These are phyloP conservation scores for Penicillium ochrochloron DNA, from an alignment of 495 filamentous ascomycete genomes.

Conservation along the genomic window DNA sequence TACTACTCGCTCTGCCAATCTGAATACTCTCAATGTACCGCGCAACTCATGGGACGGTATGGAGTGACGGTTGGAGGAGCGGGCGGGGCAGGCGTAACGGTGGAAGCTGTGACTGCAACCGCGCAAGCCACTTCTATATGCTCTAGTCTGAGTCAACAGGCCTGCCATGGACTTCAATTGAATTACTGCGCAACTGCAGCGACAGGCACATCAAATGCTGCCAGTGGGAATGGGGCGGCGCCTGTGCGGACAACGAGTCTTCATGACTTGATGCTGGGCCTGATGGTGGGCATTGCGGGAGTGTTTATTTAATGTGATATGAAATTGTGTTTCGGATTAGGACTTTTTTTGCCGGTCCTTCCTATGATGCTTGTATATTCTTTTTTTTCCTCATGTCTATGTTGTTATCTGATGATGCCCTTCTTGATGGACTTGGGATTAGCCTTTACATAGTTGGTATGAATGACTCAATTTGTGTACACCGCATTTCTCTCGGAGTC, in stretches of 20 bases:
- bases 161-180: conserved; percentile 63
- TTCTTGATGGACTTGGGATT: background rate
- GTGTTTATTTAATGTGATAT: conserved; percentile 46
- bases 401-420: background rate
- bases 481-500: background rate
- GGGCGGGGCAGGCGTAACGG: conserved; percentile 62
- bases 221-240: conserved; percentile 40
- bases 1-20: conserved; percentile 68
- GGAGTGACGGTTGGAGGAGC: conserved; percentile 49
- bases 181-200: conserved; percentile 55
- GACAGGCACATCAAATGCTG: conserved; percentile 35
- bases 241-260: conserved; percentile 38
- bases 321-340: conserved; percentile 22
- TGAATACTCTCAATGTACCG: conserved; percentile 67
- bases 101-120: conserved; percentile 57
- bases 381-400: conserved; percentile 7
- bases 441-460: background rate
- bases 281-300: conserved; percentile 48
- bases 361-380: background rate
- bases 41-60: conserved; percentile 56
- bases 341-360: conserved; percentile 3
- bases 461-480: conserved; percentile 11
- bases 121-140: conserved; percentile 66
- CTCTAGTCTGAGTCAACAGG: conserved; percentile 62
- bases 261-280: conserved; percentile 47